These are phyloP conservation scores for Alternaria viburni DNA, from an alignment of 2,329 filamentous ascomycete species.

Conservation along the genomic window DNA sequence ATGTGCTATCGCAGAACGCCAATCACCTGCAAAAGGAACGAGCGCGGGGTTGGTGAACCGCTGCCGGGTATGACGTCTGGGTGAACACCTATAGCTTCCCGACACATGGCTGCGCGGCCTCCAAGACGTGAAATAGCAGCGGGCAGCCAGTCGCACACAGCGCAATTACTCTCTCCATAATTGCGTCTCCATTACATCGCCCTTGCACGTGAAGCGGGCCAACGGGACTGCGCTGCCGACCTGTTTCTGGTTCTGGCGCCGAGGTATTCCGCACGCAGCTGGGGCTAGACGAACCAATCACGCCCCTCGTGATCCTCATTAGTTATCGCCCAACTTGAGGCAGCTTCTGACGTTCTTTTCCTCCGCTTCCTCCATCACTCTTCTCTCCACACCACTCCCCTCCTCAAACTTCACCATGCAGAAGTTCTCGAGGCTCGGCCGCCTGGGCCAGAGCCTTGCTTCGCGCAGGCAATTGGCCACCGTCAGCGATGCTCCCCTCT, in stretches of 20 bases:
- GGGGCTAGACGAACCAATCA: constrained; percentile 42
- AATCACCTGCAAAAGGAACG: constrained; percentile 6
- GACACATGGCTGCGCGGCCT: not conserved
- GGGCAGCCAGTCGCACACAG: not conserved
- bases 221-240: constrained; percentile 38
- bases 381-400: constrained; percentile 47
- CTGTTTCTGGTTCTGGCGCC: constrained; percentile 28
- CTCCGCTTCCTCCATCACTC: constrained; percentile 38
- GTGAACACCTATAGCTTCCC: constrained; percentile 1
- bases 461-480: constrained; percentile 77
- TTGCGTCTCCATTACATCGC: constrained; percentile 21
- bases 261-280: constrained; percentile 38
- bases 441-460: constrained; percentile 68
- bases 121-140: not conserved
- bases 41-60: constrained; percentile 11
- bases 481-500: constrained; percentile 82
- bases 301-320: constrained; percentile 33
- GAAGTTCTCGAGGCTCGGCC: constrained; percentile 74
- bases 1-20: not conserved
- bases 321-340: constrained; percentile 42
- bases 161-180: not conserved
- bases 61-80: constrained; percentile 13
- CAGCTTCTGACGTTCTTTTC: constrained; percentile 48
- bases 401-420: constrained; percentile 62
- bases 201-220: constrained; percentile 40